Percentiles rank a stretch among this genome's conserved stretches.
Conservation (phyloP, 139 green algal genomes). For the Microglena sp. region DNA sequence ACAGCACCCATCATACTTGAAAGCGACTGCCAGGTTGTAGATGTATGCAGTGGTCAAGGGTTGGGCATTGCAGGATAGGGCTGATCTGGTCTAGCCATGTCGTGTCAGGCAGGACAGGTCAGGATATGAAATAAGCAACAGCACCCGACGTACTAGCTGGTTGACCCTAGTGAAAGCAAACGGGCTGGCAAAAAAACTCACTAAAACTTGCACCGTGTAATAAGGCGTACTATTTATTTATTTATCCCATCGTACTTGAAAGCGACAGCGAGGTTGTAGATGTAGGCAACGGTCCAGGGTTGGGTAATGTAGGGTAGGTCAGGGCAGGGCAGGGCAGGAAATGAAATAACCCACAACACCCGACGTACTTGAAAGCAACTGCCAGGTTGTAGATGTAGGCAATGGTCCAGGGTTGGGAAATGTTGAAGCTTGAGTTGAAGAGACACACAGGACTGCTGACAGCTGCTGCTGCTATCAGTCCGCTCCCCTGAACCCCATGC, state of each 20-base stretch:
- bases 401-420: slow-evolving; percentile 22
- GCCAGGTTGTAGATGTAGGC: slow-evolving; percentile 51
- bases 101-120: no score
- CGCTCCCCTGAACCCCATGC: slow-evolving; percentile 28
- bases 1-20: no score
- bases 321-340: no score
- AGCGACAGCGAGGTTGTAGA: slow-evolving; percentile 53
- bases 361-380: slow-evolving; percentile 34
- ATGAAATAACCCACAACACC: no score
- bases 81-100: no score
- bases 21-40: slow-evolving; percentile 52
- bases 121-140: not conserved
- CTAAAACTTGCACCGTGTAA: no score
- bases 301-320: slow-evolving; percentile 15
- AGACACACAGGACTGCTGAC: slow-evolving; percentile 45
- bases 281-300: slow-evolving; percentile 24
- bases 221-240: no score
- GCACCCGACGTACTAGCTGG: not conserved
- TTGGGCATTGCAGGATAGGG: no score
- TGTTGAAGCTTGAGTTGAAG: slow-evolving; percentile 12
- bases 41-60: slow-evolving; percentile 30
- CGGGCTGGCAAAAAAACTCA: no score
- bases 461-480: slow-evolving; percentile 37
- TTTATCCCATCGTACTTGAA: no score
- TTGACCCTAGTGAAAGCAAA: no score